phyloP scores from a whole-genome alignment of 2,329 filamentous ascomycete species.

The Dactylellina haptotyla region DNA sequence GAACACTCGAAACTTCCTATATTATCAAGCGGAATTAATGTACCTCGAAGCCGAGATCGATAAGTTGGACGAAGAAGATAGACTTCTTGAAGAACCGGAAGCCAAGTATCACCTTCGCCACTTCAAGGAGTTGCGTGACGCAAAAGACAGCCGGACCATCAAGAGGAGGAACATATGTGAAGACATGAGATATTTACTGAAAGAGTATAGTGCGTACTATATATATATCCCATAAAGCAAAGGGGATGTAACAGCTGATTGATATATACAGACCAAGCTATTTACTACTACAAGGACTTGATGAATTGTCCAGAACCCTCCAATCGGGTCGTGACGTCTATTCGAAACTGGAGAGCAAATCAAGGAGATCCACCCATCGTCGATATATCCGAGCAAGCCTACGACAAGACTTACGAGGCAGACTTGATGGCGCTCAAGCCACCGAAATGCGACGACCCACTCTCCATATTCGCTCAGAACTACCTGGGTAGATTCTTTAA shows the following conservation, averaged over 20 bases:
- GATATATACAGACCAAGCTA: conserved; percentile 5
- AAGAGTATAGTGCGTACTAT: conserved; percentile 32
- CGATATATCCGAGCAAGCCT: conserved; percentile 47
- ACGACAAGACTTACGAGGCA: conserved; percentile 32
- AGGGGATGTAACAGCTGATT: no score
- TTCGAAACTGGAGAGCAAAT: conserved; percentile 47
- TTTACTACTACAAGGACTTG: conserved; percentile 36
- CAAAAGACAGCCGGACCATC: background rate
- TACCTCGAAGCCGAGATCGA: conserved; percentile 35
- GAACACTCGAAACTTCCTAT: conserved; percentile 31
- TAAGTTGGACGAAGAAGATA: conserved; percentile 41
- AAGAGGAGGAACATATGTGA: conserved; percentile 11
- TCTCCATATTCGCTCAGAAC: conserved; percentile 43
- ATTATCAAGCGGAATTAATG: conserved; percentile 47
- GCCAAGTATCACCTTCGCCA: conserved; percentile 22
- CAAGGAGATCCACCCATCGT: conserved; percentile 42
- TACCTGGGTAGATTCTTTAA: conserved; percentile 48
- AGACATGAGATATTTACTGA: conserved; percentile 22
- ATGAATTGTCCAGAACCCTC: conserved; percentile 40
- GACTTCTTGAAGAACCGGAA: conserved; percentile 14
- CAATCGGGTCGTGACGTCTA: conserved; percentile 27
- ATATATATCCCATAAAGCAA: no score
- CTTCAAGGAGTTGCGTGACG: conserved; percentile 34
- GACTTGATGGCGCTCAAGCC: conserved; percentile 47
- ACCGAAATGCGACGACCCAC: conserved; percentile 42